phyloP scores from a whole-genome alignment of 345 rosid genomes.

The Populus ilicifolia region DNA sequence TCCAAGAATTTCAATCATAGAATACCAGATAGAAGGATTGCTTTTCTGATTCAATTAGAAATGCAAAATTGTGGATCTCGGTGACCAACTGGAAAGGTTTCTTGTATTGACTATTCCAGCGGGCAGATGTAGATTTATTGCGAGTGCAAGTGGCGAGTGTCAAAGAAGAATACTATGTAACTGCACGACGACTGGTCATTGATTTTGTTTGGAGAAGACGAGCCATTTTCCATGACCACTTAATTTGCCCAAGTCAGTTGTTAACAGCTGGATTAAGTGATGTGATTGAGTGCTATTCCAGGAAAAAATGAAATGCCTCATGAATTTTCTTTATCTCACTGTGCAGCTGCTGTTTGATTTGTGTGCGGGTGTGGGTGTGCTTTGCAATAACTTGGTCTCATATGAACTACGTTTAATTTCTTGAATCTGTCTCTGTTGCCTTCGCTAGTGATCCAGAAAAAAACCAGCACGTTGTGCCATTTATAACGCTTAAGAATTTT shows the following conservation, averaged over 20 bases:
- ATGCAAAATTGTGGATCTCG: neutral
- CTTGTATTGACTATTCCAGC: neutral
- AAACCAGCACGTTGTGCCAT: neutral
- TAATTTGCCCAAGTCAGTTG: neutral
- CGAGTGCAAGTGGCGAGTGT: neutral
- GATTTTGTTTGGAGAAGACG: neutral
- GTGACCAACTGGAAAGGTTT: neutral
- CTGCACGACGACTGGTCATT: neutral
- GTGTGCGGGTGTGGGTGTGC: neutral
- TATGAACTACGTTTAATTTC: neutral
- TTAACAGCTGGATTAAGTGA: neutral
- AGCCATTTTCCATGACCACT: neutral
- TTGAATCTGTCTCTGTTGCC: neutral
- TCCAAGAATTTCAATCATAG: neutral
- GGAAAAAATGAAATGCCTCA: no score
- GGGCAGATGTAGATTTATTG: neutral
- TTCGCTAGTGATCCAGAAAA: neutral
- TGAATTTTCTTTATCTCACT: neutral
- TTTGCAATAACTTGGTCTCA: neutral
- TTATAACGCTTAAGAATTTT: neutral
- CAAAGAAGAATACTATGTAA: neutral
- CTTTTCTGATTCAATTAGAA: neutral
- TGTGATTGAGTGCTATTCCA: neutral
- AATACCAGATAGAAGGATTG: neutral
- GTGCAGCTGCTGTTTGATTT: neutral